Evolutionary conservation across 495 filamentous ascomycete species (phyloP).

Genomic region (Penicillium goetzii): DNA sequence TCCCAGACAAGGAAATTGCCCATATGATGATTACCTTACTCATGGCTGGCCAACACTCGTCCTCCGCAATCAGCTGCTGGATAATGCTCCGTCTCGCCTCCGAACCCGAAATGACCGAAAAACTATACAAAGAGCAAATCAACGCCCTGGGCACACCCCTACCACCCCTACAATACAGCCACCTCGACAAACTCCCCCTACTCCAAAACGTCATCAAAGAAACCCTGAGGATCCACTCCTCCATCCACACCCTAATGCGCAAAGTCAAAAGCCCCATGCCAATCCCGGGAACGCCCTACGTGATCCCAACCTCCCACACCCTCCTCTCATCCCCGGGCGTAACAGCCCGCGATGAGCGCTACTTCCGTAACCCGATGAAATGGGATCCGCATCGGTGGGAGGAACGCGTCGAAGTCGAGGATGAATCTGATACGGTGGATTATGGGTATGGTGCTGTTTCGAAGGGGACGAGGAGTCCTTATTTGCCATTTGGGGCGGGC

Average conservation of each 20-base stretch:
- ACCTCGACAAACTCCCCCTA: constrained; percentile 69
- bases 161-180: constrained; percentile 65
- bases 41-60: constrained; percentile 90
- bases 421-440: constrained; percentile 74
- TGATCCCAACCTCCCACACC: constrained; percentile 73
- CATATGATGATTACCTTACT: constrained; percentile 92
- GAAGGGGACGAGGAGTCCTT: constrained; percentile 85
- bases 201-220: constrained; percentile 76
- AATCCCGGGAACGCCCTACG: constrained; percentile 75
- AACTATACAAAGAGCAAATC: constrained; percentile 76
- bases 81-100: constrained; percentile 79
- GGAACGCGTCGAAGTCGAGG: constrained; percentile 53
- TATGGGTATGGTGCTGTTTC: constrained; percentile 93
- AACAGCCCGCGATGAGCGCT: constrained; percentile 65
- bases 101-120: constrained; percentile 70
- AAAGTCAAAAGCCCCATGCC: constrained; percentile 80
- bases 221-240: constrained; percentile 77
- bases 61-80: constrained; percentile 79
- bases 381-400: constrained; percentile 96
- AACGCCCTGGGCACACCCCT: constrained; percentile 63
- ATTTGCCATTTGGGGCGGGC: constrained; percentile 93
- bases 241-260: constrained; percentile 85
- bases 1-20: constrained; percentile 81
- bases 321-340: constrained; percentile 84
- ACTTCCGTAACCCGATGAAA: constrained; percentile 77